Evolutionary conservation across 2,329 filamentous ascomycete genomes (phyloP), one percentile per base, ranked within the genome.

Genomic region (Colletotrichum sp.): DNA sequence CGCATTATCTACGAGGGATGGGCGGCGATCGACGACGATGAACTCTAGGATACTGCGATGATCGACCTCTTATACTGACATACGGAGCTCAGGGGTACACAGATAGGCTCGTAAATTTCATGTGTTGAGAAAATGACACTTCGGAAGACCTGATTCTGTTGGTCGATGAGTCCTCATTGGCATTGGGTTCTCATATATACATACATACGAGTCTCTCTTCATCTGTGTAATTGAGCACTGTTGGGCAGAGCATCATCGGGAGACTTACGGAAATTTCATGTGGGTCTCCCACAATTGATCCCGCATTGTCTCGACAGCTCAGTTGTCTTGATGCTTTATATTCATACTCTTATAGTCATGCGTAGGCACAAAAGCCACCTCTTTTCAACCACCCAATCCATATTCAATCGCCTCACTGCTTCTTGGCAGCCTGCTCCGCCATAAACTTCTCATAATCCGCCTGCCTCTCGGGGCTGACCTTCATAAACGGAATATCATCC

Each of bases 401-500:
- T 0, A 22, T 13, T 13, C 6, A 52, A 13, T 25, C 11, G 6
- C 30, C 15, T 64, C 44, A 55, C 57, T 64, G 16, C 29, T 36
- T 64, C 73, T 72, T 64, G 8, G 69, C 70, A 27, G 34, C 44
- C 64, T 59, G 57, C 64, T 76, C 73, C 29, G 64, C 73, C 73
- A 64, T 61, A 27, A 73, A 73, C 44, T 73, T 64, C 19, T 76
- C 73, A n/a, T 69, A 76, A 15, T 73, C 73, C 19, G 73, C 73
- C 70, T 76, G 73, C 70, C 73, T 69, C 7, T 76, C 73, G 1
- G 73, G 39, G 44, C 70, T 69, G 39, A 76, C 25, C 64, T 73
- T 64, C 8, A 76, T 76, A 34, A 76, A 76, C 7, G 73, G 73
- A 7, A 77, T 63, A 3, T 77, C 70, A 3, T 77, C 74, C 74